phyloP scores from a whole-genome alignment of 2,329 filamentous ascomycete species.

The Ophiostoma triangulosporum region DNA sequence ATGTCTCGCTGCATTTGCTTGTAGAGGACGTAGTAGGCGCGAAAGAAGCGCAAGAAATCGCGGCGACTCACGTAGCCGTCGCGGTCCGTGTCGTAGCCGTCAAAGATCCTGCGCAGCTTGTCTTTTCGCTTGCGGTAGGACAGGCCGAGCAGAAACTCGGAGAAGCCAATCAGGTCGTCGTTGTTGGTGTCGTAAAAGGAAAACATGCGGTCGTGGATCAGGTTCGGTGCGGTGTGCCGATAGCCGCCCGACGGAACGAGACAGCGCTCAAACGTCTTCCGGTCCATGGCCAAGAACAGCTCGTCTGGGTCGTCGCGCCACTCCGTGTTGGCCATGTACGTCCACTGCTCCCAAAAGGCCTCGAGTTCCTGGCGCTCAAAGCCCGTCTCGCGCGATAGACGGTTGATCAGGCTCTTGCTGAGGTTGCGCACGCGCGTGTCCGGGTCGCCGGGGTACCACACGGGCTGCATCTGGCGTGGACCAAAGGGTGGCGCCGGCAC shows the following conservation, averaged over 20 bases:
- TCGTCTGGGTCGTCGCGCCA: conserved; percentile 71
- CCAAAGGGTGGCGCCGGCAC: conserved; percentile 79
- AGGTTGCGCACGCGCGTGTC: conserved; percentile 54
- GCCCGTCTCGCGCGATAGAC: conserved; percentile 56
- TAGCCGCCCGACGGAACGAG: conserved; percentile 76
- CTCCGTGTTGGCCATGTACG: conserved; percentile 76
- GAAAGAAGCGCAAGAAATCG: conserved; percentile 83
- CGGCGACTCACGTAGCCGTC: conserved; percentile 76
- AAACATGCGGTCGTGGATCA: conserved; percentile 94
- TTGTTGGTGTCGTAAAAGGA: conserved; percentile 87
- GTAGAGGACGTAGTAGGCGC: conserved; percentile 82
- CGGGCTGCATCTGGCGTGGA: conserved; percentile 63
- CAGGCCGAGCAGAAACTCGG: conserved; percentile 78
- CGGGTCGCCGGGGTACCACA: conserved; percentile 83
- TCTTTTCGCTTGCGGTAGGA: conserved; percentile 43
- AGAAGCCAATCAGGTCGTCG: conserved; percentile 80
- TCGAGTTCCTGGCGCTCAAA: conserved; percentile 83
- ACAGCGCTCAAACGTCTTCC: conserved; percentile 83
- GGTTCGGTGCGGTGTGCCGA: conserved; percentile 64
- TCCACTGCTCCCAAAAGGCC: conserved; percentile 93
- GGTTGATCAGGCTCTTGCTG: conserved; percentile 52
- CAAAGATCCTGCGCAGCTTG: conserved; percentile 29
- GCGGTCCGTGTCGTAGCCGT: conserved; percentile 79
- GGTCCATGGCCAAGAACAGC: conserved; percentile 73
- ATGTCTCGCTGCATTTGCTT: conserved; percentile 82